Percentiles rank a stretch among this genome's conserved stretches.
phyloP scores from a whole-genome alignment of 2,329 filamentous ascomycete genomes.

The Pyrenophora teres region DNA sequence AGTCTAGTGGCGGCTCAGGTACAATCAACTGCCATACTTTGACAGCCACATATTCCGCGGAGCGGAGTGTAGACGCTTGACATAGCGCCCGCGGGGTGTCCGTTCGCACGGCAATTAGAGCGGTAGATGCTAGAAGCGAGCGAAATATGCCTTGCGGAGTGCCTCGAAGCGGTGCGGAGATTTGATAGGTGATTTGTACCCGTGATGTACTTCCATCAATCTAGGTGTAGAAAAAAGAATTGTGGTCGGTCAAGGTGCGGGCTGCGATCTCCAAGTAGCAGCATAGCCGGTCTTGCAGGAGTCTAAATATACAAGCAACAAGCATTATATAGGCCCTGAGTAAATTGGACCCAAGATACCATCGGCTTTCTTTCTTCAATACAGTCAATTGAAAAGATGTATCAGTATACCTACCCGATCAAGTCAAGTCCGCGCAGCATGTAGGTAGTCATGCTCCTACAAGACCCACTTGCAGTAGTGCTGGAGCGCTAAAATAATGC shows the following conservation, averaged over 20 bases:
- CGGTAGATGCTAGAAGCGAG: neutral
- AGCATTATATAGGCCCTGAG: too few relatives aligned
- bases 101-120: neutral
- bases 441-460: too few relatives aligned
- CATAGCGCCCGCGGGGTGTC: neutral
- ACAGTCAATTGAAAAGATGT: too few relatives aligned
- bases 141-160: constrained; percentile 11
- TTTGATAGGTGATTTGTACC: neutral
- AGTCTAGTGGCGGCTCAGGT: too few relatives aligned
- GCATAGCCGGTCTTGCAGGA: too few relatives aligned
- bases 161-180: constrained; percentile 11
- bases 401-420: too few relatives aligned
- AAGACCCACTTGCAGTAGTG: neutral
- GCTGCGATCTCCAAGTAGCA: neutral
- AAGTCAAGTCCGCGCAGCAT: too few relatives aligned
- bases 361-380: too few relatives aligned
- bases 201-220: neutral
- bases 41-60: too few relatives aligned
- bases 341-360: too few relatives aligned
- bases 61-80: neutral
- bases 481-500: neutral
- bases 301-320: too few relatives aligned
- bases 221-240: neutral
- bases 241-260: neutral
- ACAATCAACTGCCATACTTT: too few relatives aligned